Base-by-base conservation (phyloP, 768 basidiomycete genomes). In the Mycena olivaceomarginata region DNA sequence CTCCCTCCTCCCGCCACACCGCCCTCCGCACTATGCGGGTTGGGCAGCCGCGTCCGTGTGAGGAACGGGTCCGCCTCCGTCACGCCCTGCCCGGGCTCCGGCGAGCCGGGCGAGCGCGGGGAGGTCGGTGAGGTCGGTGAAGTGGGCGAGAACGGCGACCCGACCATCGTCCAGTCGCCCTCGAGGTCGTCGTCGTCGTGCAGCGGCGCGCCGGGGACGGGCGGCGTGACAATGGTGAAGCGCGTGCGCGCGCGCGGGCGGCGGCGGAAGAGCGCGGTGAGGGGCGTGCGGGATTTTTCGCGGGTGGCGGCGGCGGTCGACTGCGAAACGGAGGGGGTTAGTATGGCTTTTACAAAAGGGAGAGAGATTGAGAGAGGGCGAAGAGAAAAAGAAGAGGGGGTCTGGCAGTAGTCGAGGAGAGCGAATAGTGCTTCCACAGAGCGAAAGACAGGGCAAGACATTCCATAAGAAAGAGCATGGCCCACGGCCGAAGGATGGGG, bases 61-160 rank as follows among this genome's bases (percentile, higher is more conserved):
- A 79, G 66, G 53, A 79, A 79, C 4, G 78, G 78, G 63, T 79
- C 78, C 46, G 73, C 78, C 53, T 79, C 78, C 7, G 45, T 60
- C 43, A 31, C 67, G 40, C 78, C 78, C 7, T 9, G 31, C 20
- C 74, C 74, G 2, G 75, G 70, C 45, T 67, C 67, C 62, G 18
- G 40, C 57, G 53, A 43, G 43, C 45, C 53, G 16, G 57, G 66
- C 45, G 65, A 53, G 4, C 56, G 41, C 9, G 48, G 73, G 7
- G 73, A 64, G 4, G 40, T 53, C 1, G 70, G 71, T 7, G 71
- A 45, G 37, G 53, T 22, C 20, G 57, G 70, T 4, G 70, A 64
- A 0, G 57, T 62, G 9, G 67, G 60, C 18, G 74, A 75, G 39
- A 9, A 5, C 15, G 22, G 45, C 31, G 12, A 20, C 2, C 9